A percentile compares a stretch with the other conserved stretches of the same genome.
These are phyloP conservation scores for Calocybe gangraenosa DNA, from an alignment of 768 basidiomycete species.

Conservation along the genomic window DNA sequence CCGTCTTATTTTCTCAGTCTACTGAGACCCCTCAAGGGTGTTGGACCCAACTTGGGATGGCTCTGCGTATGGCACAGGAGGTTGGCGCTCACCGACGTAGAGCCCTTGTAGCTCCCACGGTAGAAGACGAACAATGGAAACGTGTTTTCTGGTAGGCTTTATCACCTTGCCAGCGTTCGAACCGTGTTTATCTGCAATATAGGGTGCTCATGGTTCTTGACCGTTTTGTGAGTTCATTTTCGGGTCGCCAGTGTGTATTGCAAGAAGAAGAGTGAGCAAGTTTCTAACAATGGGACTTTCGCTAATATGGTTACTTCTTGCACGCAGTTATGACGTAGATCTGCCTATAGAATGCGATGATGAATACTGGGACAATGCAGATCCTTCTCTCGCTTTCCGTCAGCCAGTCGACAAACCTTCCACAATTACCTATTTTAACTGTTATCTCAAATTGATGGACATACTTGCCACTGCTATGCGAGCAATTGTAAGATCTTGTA, in stretches of 20 bases:
- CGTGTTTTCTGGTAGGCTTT: constrained; percentile 53
- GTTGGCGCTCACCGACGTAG: constrained; percentile 62
- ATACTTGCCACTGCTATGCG: constrained; percentile 59
- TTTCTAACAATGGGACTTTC: neutral
- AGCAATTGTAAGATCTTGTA: constrained; percentile 41
- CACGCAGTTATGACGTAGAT: constrained; percentile 75
- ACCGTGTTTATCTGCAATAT: neutral
- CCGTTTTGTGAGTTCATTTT: constrained; percentile 38
- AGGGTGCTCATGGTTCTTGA: constrained; percentile 53
- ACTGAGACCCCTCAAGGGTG: constrained; percentile 46
- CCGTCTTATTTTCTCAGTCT: constrained; percentile 43
- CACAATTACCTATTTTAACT: constrained; percentile 51
- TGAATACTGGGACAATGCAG: constrained; percentile 63
- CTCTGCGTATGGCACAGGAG: constrained; percentile 71
- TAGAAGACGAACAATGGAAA: constrained; percentile 74
- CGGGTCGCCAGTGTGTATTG: constrained; percentile 69
- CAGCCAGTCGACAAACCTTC: constrained; percentile 62
- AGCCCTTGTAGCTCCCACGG: constrained; percentile 26
- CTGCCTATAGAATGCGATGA: constrained; percentile 60
- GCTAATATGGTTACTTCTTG: neutral
- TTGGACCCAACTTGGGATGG: constrained; percentile 65
- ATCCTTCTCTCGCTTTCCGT: constrained; percentile 47
- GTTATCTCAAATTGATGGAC: constrained; percentile 51
- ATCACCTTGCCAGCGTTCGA: neutral
- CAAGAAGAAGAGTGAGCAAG: constrained; percentile 68